A percentile compares a stretch with the other conserved stretches of the same genome.
These are phyloP conservation scores for Gonium pectorale DNA, from an alignment of 139 green algal species.

Conservation along the genomic window DNA sequence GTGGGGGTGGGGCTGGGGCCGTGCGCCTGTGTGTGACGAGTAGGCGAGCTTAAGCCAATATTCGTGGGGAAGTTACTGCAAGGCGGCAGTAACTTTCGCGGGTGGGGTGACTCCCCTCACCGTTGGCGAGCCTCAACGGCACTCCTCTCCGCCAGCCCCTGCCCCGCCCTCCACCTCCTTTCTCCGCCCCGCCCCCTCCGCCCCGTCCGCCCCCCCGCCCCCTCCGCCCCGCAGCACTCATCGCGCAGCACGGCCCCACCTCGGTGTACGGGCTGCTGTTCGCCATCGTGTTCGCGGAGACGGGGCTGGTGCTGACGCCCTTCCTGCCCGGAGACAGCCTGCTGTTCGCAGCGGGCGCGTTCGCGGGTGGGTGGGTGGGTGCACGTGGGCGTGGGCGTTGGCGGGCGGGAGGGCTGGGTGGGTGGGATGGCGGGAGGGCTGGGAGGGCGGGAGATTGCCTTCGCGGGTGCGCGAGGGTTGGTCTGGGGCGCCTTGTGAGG, in stretches of 20 bases:
- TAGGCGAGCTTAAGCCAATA: too few relatives aligned
- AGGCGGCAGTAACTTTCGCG: too few relatives aligned
- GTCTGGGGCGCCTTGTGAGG: too few relatives aligned
- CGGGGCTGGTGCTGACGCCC: constrained; percentile 88
- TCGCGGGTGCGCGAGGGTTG: too few relatives aligned
- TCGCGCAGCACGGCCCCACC: constrained; percentile 70
- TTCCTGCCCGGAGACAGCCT: constrained; percentile 94
- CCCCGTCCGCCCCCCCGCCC: neutral
- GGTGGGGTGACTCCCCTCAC: too few relatives aligned
- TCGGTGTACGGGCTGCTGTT: constrained; percentile 88
- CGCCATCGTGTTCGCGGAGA: constrained; percentile 71
- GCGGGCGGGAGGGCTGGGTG: too few relatives aligned
- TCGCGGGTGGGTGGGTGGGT: constrained; percentile 68
- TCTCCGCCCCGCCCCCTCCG: neutral
- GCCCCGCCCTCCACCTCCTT: neutral
- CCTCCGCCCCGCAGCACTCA: constrained; percentile 58
- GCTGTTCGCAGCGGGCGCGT: constrained; percentile 91
- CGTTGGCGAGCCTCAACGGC: neutral
- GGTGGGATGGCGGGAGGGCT: too few relatives aligned
- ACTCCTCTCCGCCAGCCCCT: neutral
- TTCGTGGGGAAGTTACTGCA: too few relatives aligned
- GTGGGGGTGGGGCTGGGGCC: too few relatives aligned
- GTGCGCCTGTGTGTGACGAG: too few relatives aligned
- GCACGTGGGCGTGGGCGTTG: too few relatives aligned
- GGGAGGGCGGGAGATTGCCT: too few relatives aligned